phyloP scores from a whole-genome alignment of 106 monocot species.

The Chionographis japonica region DNA sequence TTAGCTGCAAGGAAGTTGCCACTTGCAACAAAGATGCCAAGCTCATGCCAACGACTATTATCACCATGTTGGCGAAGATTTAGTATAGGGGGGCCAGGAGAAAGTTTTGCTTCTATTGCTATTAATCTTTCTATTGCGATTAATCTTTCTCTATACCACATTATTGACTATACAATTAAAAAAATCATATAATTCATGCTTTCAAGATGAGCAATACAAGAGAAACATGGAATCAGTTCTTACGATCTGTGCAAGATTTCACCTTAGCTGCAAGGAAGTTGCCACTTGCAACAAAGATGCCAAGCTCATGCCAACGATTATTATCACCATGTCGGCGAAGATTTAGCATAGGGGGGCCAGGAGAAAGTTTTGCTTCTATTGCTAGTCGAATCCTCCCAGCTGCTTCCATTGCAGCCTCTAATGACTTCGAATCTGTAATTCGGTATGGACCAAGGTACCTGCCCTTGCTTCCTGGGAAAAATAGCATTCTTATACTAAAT shows the following conservation, averaged over 20 bases:
- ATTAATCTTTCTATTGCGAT: no score
- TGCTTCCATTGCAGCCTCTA: slow-evolving; percentile 85
- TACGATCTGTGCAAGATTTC: not conserved
- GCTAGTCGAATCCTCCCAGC: slow-evolving; percentile 53
- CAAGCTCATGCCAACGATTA: slow-evolving; percentile 80
- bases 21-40: slow-evolving; percentile 71
- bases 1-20: slow-evolving; percentile 87
- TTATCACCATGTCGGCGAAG: slow-evolving; percentile 76
- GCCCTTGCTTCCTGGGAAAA: slow-evolving; percentile 41
- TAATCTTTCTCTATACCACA: no score
- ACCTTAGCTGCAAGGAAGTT: slow-evolving; percentile 91
- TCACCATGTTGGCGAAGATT: slow-evolving; percentile 75
- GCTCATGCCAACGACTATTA: slow-evolving; percentile 78
- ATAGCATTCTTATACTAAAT: not conserved
- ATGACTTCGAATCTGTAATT: slow-evolving; percentile 65
- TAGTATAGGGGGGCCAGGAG: slow-evolving; percentile 77
- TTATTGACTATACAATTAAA: no score
- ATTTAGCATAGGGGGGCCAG: slow-evolving; percentile 73
- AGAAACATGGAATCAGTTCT: not conserved
- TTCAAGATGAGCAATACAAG: not conserved
- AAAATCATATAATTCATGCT: no score
- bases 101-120: slow-evolving; percentile 73
- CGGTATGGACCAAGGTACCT: slow-evolving; percentile 61
- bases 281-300: slow-evolving; percentile 72
- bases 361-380: slow-evolving; percentile 84